Conservation (phyloP, 23 red algal genomes). For the Pyropia yezoensis region DNA sequence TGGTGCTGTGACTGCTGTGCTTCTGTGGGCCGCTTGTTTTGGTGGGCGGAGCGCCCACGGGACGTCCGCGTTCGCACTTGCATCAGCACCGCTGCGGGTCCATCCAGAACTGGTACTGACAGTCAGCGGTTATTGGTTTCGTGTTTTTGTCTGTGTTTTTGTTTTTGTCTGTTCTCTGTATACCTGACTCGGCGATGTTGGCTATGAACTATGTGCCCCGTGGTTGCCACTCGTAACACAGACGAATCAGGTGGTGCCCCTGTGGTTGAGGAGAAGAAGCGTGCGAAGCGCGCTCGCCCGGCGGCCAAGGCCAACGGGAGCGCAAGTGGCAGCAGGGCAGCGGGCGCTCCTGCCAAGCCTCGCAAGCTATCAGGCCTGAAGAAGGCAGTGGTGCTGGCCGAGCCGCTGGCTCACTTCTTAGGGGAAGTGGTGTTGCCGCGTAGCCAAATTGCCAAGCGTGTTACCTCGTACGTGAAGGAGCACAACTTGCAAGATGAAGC, state of each 20-base stretch:
- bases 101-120: too few relatives aligned
- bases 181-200: too few relatives aligned
- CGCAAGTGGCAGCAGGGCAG: neutral
- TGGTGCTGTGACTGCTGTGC: too few relatives aligned
- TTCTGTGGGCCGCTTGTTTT: too few relatives aligned
- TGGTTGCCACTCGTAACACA: too few relatives aligned
- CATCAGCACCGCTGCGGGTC: too few relatives aligned
- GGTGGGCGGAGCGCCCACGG: too few relatives aligned
- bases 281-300: neutral
- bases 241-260: neutral
- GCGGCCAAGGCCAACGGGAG: neutral
- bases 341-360: conserved; percentile 6
- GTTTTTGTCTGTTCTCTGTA: too few relatives aligned
- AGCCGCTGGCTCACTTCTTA: conserved; percentile 51
- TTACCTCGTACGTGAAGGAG: conserved; percentile 65
- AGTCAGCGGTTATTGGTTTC: too few relatives aligned
- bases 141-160: too few relatives aligned
- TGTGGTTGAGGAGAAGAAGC: neutral
- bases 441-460: conserved; percentile 41
- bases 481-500: conserved; percentile 60
- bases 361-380: conserved; percentile 39
- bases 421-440: conserved; percentile 39
- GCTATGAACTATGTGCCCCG: too few relatives aligned
- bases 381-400: conserved; percentile 42
- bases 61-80: too few relatives aligned